phyloP scores from a whole-genome alignment of 352 stramenopile species.

The Pilasporangium apinafurcum region DNA sequence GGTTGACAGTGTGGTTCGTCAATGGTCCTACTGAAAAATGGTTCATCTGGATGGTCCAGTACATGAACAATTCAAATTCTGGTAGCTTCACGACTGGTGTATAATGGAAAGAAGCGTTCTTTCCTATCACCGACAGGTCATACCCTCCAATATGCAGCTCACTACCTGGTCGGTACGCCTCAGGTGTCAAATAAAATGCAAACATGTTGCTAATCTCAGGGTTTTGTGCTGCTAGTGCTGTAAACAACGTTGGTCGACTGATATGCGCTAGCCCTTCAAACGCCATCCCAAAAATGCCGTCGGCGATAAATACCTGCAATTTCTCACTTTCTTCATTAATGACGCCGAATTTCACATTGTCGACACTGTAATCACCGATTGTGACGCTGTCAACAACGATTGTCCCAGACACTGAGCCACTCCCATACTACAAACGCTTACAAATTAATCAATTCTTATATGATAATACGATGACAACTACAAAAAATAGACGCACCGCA shows the following conservation, averaged over 20 bases:
- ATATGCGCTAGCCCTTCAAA: conserved; percentile 87
- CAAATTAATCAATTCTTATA: too few species aligned
- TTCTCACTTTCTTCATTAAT: conserved; percentile 59
- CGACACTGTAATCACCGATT: conserved; percentile 60
- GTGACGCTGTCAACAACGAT: conserved; percentile 70
- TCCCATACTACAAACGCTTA: conserved; percentile 67
- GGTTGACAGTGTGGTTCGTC: conserved; percentile 17
- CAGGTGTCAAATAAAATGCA: conserved; percentile 80
- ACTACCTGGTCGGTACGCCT: conserved; percentile 58
- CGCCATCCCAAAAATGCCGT: conserved; percentile 82
- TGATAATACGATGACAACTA: too few species aligned
- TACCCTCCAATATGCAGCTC: conserved; percentile 83
- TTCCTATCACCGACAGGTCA: conserved; percentile 73
- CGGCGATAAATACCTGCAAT: conserved; percentile 77
- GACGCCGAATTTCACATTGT: conserved; percentile 75
- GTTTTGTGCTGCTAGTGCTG: conserved; percentile 55
- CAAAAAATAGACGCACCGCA: conserved; percentile 18
- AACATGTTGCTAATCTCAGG: conserved; percentile 82
- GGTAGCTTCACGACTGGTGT: conserved; percentile 80
- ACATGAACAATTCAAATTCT: conserved; percentile 76
- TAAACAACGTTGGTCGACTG: conserved; percentile 78
- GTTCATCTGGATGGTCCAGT: conserved; percentile 83
- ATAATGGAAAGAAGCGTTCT: conserved; percentile 85
- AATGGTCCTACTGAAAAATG: conserved; percentile 21
- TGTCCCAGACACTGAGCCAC: conserved; percentile 69